Percentiles rank a stretch among this genome's conserved stretches.
phyloP scores from a whole-genome alignment of 2,329 filamentous ascomycete genomes.

The Pestalotiopsis sp. region DNA sequence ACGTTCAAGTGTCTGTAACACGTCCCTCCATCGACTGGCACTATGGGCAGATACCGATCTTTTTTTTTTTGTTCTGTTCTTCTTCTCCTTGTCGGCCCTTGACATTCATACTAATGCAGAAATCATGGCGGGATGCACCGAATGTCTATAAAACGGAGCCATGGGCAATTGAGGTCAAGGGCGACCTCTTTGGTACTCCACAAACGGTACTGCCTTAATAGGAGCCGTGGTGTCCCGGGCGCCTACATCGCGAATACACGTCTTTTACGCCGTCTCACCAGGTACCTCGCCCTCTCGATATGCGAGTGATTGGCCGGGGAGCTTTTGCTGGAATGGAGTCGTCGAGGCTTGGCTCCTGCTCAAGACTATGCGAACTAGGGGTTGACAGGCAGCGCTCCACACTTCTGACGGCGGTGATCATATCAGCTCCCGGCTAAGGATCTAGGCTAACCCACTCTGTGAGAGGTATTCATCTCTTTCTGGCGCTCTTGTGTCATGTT shows the following conservation, averaged over 20 bases:
- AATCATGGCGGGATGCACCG: slow-evolving; percentile 7
- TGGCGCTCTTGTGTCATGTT: neutral
- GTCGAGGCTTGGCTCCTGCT: slow-evolving; percentile 5
- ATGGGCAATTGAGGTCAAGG: neutral
- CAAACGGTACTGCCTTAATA: neutral
- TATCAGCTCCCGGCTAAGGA: neutral
- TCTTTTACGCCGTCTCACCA: neutral
- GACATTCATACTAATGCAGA: neutral
- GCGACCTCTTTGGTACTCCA: neutral
- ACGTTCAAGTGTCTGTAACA: neutral
- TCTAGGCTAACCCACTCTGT: neutral
- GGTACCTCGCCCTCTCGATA: neutral
- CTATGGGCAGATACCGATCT: neutral
- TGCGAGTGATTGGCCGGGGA: slow-evolving; percentile 1
- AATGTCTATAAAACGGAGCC: slow-evolving; percentile 12
- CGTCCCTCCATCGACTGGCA: neutral
- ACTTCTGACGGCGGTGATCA: slow-evolving; percentile 3
- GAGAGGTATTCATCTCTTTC: neutral
- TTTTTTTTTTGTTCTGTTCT: neutral
- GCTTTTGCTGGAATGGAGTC: neutral
- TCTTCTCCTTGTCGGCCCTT: neutral
- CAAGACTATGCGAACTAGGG: slow-evolving; percentile 8
- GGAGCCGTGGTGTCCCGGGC: neutral
- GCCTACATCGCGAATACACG: neutral
- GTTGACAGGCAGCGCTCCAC: slow-evolving; percentile 9